Evolutionary conservation across 1,284 basidiomycete species (phyloP).

Genomic region (Tylopilus sp.): DNA sequence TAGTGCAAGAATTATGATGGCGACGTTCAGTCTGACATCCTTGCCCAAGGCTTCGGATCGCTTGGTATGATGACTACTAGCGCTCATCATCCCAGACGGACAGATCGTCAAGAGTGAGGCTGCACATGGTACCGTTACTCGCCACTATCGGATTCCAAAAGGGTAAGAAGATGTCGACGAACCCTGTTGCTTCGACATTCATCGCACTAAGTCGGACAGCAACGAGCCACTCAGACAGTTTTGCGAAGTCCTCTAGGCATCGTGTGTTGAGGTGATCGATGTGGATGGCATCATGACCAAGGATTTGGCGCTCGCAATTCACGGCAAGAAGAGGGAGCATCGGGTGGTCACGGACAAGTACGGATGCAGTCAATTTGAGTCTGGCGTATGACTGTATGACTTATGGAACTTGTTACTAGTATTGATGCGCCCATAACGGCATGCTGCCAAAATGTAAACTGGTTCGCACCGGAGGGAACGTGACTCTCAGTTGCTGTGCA

Average conservation of each 20-base stretch:
- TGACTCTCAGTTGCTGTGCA: no score
- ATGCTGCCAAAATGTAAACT: constrained; percentile 20
- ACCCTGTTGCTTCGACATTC: constrained; percentile 98
- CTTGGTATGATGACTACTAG: constrained; percentile 98
- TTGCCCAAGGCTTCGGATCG: constrained; percentile 91
- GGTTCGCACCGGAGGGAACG: background rate
- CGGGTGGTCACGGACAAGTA: constrained; percentile 91
- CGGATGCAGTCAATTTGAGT: constrained; percentile 78
- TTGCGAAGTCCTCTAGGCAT: constrained; percentile 76
- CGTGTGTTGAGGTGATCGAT: constrained; percentile 92
- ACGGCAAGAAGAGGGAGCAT: constrained; percentile 89
- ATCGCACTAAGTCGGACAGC: constrained; percentile 89
- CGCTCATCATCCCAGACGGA: constrained; percentile 91
- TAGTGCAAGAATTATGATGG: constrained; percentile 98
- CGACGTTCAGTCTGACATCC: constrained; percentile 88
- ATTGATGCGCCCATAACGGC: constrained; percentile 17
- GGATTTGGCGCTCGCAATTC: constrained; percentile 92
- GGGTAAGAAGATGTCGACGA: constrained; percentile 92
- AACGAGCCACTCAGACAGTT: constrained; percentile 77
- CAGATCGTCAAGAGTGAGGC: constrained; percentile 88
- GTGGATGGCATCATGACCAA: constrained; percentile 91
- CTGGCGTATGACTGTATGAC: background rate
- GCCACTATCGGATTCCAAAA: constrained; percentile 97
- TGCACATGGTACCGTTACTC: constrained; percentile 92
- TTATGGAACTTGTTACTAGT: no score